Evolutionary conservation across 257 asterid genomes (phyloP), one percentile per base, ranked within the genome.

Genomic region (Nicotiana paniculata): DNA sequence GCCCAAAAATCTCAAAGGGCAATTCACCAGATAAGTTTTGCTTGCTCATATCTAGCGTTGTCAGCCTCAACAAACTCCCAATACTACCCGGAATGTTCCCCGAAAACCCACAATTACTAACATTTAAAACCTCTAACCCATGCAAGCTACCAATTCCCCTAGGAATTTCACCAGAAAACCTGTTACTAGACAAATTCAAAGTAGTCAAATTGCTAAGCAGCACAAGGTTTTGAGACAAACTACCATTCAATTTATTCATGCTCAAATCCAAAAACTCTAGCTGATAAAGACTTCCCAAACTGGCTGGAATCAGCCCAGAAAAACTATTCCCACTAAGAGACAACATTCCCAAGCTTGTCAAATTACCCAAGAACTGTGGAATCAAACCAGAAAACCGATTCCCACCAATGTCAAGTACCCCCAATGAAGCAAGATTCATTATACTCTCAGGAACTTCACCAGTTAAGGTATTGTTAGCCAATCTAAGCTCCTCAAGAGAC

Each of bases 11-110:
- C 80, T 90, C 90, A 46, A 84, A 82, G 2, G 97, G 94, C 81
- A 92, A 82, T 67, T 81, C 88, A 51, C 97, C 95, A 4, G 93
- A 90, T 61, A 92, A 59, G 74, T 86, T 86, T 89, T 87, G 93
- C 79, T 85, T 90, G 81, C 97, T 91, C 85, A 92, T 65, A 87
- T 92, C 97, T 78, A 91, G 85, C 82, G 87, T 62, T 39, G 86
- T 84, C 76, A 92, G 35, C 89, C 86, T 91, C 79, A 89, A 90
- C 81, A 92, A 80, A 82, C 86, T 90, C 54, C 94, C 97, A 61
- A 92, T 87, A 78, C 90, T 91, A 33, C 81, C 85, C 2, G 95
- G 95, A 79, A 92, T 84, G 35, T 81, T 35, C 9, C 91, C 90
- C 1, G 88, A 88, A 67, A 92, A 89, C 9, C 88, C 91, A 88